Conservation (phyloP, 495 filamentous ascomycete genomes). For the Glutinoglossum americanum region DNA sequence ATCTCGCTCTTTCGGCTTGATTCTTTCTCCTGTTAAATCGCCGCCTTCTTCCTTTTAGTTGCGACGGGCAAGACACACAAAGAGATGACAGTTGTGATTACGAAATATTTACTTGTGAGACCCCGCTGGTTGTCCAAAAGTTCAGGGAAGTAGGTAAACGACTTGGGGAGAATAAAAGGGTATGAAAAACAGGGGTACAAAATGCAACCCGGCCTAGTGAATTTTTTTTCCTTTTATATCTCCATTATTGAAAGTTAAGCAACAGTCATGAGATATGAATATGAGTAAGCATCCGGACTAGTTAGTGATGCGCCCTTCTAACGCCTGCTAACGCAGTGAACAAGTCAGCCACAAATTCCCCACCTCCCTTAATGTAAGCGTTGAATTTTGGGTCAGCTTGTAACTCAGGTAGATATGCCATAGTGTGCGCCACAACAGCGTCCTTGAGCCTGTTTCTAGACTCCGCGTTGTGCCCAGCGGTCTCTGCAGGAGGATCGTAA, state of each 20-base stretch:
- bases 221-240: neutral
- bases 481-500: neutral
- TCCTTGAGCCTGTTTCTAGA: neutral
- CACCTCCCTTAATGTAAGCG: neutral
- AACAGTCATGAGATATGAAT: neutral
- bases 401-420: neutral
- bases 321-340: neutral
- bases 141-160: neutral
- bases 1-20: neutral
- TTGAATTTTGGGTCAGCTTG: constrained; percentile 1
- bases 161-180: neutral
- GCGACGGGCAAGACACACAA: neutral
- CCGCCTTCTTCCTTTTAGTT: neutral
- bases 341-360: constrained; percentile 3
- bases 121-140: neutral
- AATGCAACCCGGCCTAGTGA: no score
- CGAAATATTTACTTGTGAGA: neutral
- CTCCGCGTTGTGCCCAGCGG: neutral
- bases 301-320: neutral
- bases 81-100: neutral
- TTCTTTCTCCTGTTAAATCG: neutral
- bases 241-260: neutral
- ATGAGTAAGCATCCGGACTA: neutral
- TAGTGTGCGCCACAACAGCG: constrained; percentile 1
- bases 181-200: neutral